Conservation (phyloP, 164 flowering plant species). For the Nymphaea thermarum region DNA sequence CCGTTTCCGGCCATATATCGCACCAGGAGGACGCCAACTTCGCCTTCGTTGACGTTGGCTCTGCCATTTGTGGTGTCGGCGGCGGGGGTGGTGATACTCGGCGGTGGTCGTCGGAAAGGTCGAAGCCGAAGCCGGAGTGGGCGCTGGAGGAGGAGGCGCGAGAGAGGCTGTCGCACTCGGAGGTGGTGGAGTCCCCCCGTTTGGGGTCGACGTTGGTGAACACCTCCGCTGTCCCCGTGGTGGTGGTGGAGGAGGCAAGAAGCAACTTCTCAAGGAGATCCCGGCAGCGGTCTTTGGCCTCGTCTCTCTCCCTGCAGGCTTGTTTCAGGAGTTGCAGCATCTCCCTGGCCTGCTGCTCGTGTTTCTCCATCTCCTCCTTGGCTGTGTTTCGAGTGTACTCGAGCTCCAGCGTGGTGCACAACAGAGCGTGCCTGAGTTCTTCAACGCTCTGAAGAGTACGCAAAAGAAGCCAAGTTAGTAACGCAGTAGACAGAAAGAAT, state of each 20-base stretch:
- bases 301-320: slow-evolving; percentile 57
- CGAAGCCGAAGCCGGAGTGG: slow-evolving; percentile 33
- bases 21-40: slow-evolving; percentile 15
- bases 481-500: background rate
- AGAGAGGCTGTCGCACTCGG: slow-evolving; percentile 57
- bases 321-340: slow-evolving; percentile 29
- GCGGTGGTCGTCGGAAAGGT: slow-evolving; percentile 16
- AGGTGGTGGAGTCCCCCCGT: slow-evolving; percentile 45
- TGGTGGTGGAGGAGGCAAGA: slow-evolving; percentile 7
- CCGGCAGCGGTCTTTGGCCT: slow-evolving; percentile 49
- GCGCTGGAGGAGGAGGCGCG: slow-evolving; percentile 41
- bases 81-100: slow-evolving; percentile 3
- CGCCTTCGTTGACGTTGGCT: too few relatives aligned
- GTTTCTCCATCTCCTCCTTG: slow-evolving; percentile 29
- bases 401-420: slow-evolving; percentile 30
- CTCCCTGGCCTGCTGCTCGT: slow-evolving; percentile 25
- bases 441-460: slow-evolving; percentile 24
- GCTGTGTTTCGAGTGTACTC: slow-evolving; percentile 41
- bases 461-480: background rate
- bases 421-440: slow-evolving; percentile 41
- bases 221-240: slow-evolving; percentile 13
- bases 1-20: slow-evolving; percentile 22
- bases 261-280: slow-evolving; percentile 25
- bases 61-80: slow-evolving; percentile 10
- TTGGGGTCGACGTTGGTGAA: slow-evolving; percentile 13